These are phyloP conservation scores for Tulasnella sp. DNA, from an alignment of 768 basidiomycete genomes.

Conservation along the genomic window DNA sequence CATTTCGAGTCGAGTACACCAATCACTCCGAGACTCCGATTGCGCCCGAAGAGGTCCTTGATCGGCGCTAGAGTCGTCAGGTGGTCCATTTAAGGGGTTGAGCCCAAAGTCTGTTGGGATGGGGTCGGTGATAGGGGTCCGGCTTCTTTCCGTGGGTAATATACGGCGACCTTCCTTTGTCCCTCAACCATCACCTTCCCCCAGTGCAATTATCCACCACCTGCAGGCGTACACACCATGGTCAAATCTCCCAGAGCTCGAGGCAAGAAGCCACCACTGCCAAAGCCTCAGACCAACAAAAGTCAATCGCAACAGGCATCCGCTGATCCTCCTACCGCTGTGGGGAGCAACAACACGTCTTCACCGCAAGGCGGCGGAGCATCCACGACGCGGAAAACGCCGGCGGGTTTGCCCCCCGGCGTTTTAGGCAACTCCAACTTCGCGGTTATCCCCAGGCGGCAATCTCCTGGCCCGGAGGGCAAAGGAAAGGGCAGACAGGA, in stretches of 20 bases:
- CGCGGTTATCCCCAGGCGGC: background rate
- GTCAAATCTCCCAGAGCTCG: constrained; percentile 21
- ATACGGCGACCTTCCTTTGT: background rate
- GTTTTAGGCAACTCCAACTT: background rate
- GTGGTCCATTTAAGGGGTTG: too few relatives aligned
- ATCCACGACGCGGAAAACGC: background rate
- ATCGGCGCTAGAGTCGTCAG: too few relatives aligned
- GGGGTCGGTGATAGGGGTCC: background rate
- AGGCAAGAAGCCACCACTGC: constrained; percentile 14
- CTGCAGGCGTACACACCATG: constrained; percentile 1
- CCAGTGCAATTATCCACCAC: background rate
- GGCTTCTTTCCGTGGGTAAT: background rate
- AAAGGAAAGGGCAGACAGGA: background rate
- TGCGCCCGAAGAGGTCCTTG: too few relatives aligned
- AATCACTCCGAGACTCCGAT: too few relatives aligned
- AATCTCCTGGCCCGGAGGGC: background rate
- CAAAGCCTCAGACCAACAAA: background rate
- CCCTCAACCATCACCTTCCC: background rate
- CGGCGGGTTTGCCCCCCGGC: background rate
- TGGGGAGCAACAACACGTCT: background rate
- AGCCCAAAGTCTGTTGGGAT: too few relatives aligned
- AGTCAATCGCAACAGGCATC: background rate
- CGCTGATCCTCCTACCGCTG: background rate
- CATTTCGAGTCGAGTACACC: too few relatives aligned
- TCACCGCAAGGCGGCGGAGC: background rate